Percentiles rank a stretch among this genome's conserved stretches.
These are phyloP conservation scores for Avicennia marina DNA, from an alignment of 257 asterid species.

Conservation along the genomic window DNA sequence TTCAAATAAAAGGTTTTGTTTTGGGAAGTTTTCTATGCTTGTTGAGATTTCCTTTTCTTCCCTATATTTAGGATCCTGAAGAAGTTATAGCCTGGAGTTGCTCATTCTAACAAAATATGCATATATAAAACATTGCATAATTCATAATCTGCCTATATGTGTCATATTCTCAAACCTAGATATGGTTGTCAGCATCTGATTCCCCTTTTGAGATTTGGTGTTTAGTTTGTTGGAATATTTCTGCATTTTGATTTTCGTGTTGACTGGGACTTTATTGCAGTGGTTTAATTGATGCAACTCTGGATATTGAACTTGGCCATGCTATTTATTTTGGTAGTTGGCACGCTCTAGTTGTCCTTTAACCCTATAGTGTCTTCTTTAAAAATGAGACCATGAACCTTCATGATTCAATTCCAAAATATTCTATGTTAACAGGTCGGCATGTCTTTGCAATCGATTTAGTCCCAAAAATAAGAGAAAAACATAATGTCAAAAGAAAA, in stretches of 20 bases:
- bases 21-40: background rate
- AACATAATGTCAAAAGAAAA: background rate
- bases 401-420: background rate
- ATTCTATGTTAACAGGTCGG: background rate
- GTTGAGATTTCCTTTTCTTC: background rate
- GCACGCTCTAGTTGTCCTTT: background rate
- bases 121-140: background rate
- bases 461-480: background rate
- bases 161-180: background rate
- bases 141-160: background rate
- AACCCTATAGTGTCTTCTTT: background rate
- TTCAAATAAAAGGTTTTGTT: background rate
- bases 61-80: constrained; percentile 9
- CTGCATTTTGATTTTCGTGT: background rate
- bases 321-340: background rate
- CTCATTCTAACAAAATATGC: background rate
- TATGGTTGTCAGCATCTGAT: background rate
- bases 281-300: background rate
- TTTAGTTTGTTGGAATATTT: background rate
- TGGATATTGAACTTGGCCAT: background rate
- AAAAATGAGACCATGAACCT: background rate
- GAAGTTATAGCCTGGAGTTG: background rate
- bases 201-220: background rate
- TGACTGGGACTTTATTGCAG: background rate
- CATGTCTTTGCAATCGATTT: background rate